These are phyloP conservation scores for Agroathelia rolfsii DNA, from an alignment of 1,284 basidiomycete species.

Conservation along the genomic window DNA sequence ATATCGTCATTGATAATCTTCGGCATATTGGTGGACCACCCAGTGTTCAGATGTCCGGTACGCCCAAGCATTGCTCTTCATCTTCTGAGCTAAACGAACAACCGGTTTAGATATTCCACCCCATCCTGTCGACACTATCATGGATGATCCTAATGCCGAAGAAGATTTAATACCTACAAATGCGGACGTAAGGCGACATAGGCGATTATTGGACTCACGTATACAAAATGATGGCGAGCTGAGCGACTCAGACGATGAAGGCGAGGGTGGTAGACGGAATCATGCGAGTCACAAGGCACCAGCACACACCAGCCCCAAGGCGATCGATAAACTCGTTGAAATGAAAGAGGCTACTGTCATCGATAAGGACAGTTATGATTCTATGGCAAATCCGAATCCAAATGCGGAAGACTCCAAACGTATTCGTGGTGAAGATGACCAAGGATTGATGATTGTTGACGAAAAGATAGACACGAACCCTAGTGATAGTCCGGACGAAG, in stretches of 20 bases:
- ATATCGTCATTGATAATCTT: slow-evolving; percentile 87
- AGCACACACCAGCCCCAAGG: no score
- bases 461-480: no score
- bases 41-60: slow-evolving; percentile 82
- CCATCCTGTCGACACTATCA: slow-evolving; percentile 64
- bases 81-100: no score
- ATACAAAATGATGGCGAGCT: slow-evolving; percentile 73
- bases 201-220: slow-evolving; percentile 60
- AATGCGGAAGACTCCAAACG: no score
- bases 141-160: slow-evolving; percentile 73
- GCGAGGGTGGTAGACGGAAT: slow-evolving; percentile 68
- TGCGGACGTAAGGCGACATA: slow-evolving; percentile 62
- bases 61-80: no score
- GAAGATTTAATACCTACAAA: slow-evolving; percentile 76
- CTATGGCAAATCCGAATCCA: no score
- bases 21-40: slow-evolving; percentile 80
- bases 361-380: no score
- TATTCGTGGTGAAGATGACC: no score
- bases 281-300: slow-evolving; percentile 48
- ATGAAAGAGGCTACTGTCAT: no score
- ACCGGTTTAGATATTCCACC: slow-evolving; percentile 59
- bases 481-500: no score
- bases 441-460: no score
- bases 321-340: no score
- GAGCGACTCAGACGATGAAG: slow-evolving; percentile 82